Evolutionary conservation across 2,329 filamentous ascomycete genomes (phyloP).

Genomic region (Pyrenochaeta sp.): DNA sequence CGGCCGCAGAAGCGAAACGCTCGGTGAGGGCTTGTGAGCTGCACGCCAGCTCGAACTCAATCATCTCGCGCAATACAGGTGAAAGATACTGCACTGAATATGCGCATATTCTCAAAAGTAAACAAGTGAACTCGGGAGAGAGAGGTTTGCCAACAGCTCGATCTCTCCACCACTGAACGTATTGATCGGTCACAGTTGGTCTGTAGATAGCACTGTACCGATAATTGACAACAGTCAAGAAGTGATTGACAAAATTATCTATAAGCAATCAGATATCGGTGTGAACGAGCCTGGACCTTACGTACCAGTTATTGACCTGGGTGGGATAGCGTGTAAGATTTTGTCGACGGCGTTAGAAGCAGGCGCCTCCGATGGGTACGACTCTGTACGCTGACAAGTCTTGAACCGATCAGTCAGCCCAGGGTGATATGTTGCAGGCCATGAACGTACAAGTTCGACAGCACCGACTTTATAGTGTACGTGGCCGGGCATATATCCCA

Average conservation of each 20-base stretch:
- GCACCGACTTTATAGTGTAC: constrained; percentile 40
- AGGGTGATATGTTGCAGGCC: not conserved
- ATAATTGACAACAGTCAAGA: constrained; percentile 55
- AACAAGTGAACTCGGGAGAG: constrained; percentile 57
- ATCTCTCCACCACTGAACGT: constrained; percentile 57
- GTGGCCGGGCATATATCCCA: constrained; percentile 50
- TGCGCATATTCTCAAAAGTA: constrained; percentile 58
- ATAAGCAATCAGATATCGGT: constrained; percentile 7
- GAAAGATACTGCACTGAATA: constrained; percentile 57
- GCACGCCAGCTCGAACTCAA: constrained; percentile 57
- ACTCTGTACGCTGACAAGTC: constrained; percentile 5
- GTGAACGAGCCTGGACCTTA: not conserved
- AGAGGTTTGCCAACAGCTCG: constrained; percentile 45
- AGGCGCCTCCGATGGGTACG: constrained; percentile 14
- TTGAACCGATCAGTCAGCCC: not conserved
- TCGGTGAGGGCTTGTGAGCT: constrained; percentile 51
- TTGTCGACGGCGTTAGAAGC: constrained; percentile 45
- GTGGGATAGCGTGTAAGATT: constrained; percentile 43
- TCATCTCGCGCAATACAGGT: constrained; percentile 47
- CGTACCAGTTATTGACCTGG: constrained; percentile 42
- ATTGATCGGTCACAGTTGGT: constrained; percentile 55
- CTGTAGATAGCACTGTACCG: constrained; percentile 59
- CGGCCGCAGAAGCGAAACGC: constrained; percentile 54
- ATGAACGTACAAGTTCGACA: constrained; percentile 22
- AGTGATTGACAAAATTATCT: constrained; percentile 60